Percentiles rank a stretch among this genome's conserved stretches.
Conservation (phyloP, 2,329 filamentous ascomycete genomes). For the Leptographium lundbergii region DNA sequence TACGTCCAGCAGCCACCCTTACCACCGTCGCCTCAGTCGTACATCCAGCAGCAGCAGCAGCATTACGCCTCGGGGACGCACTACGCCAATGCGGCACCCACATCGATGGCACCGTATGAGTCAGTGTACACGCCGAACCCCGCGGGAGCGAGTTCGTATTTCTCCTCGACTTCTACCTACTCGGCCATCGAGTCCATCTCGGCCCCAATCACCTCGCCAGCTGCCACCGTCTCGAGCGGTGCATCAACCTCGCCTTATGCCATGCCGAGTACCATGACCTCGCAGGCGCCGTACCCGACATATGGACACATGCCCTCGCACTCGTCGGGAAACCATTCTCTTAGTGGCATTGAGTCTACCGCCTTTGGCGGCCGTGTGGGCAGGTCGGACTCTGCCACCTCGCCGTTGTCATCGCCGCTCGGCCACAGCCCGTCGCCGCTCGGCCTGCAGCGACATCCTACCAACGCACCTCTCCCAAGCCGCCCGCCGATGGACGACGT, state of each 20-base stretch:
- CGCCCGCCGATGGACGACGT: constrained; percentile 31
- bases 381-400: constrained; percentile 37
- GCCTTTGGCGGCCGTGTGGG: constrained; percentile 30
- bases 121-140: constrained; percentile 13
- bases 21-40: constrained; percentile 2
- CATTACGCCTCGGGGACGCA: constrained; percentile 11
- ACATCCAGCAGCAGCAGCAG: constrained; percentile 6
- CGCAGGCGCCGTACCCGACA: constrained; percentile 38
- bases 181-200: constrained; percentile 24
- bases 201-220: constrained; percentile 12
- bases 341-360: constrained; percentile 30
- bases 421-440: constrained; percentile 27
- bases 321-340: constrained; percentile 10
- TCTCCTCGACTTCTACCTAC: not conserved
- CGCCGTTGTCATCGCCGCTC: constrained; percentile 32
- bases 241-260: constrained; percentile 3
- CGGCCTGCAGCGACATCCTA: constrained; percentile 43
- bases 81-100: constrained; percentile 10
- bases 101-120: constrained; percentile 14
- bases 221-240: constrained; percentile 5
- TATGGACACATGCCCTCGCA: constrained; percentile 13
- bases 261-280: constrained; percentile 18
- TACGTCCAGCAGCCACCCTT: constrained; percentile 17
- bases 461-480: constrained; percentile 46
- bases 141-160: constrained; percentile 8